phyloP scores from a whole-genome alignment of 192 early-diverging fungal species.

The Entomortierella lignicola region DNA sequence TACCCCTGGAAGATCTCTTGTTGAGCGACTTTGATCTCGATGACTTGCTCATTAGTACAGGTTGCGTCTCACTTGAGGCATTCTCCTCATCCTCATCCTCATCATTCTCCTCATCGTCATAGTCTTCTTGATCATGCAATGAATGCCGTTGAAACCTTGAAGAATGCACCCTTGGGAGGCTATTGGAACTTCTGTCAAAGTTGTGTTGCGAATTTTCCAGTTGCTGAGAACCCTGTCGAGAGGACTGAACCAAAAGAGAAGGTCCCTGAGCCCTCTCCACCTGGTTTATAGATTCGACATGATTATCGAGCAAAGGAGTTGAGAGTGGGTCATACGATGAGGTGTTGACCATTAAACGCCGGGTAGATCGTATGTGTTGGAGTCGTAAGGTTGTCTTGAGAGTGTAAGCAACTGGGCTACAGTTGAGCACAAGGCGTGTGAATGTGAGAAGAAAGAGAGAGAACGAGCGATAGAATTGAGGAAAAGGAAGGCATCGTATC shows the following conservation, averaged over 20 bases:
- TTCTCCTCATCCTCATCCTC: conserved; percentile 26
- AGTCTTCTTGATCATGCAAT: not conserved
- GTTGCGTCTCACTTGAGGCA: conserved; percentile 11
- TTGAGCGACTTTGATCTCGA: not conserved
- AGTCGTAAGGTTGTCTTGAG: not conserved
- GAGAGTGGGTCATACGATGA: conserved; percentile 44
- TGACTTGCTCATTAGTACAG: conserved; percentile 12
- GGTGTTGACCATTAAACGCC: conserved; percentile 51
- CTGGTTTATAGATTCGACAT: conserved; percentile 43
- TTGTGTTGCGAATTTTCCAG: not conserved
- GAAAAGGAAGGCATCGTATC: not conserved
- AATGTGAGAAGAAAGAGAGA: not conserved
- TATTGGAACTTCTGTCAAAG: not conserved
- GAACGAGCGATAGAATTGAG: conserved; percentile 1
- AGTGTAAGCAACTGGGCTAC: not conserved
- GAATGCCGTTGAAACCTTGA: not conserved
- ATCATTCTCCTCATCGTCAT: conserved; percentile 9
- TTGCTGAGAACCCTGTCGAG: conserved; percentile 11
- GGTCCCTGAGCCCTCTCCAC: conserved; percentile 6
- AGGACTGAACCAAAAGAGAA: conserved; percentile 2
- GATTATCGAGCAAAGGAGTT: conserved; percentile 6
- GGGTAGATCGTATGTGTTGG: not conserved
- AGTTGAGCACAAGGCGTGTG: not conserved
- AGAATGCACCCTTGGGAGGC: not conserved
- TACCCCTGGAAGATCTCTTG: conserved; percentile 9